Conservation (phyloP, 2,329 filamentous ascomycete genomes). For the Rugonectria rugulosa region DNA sequence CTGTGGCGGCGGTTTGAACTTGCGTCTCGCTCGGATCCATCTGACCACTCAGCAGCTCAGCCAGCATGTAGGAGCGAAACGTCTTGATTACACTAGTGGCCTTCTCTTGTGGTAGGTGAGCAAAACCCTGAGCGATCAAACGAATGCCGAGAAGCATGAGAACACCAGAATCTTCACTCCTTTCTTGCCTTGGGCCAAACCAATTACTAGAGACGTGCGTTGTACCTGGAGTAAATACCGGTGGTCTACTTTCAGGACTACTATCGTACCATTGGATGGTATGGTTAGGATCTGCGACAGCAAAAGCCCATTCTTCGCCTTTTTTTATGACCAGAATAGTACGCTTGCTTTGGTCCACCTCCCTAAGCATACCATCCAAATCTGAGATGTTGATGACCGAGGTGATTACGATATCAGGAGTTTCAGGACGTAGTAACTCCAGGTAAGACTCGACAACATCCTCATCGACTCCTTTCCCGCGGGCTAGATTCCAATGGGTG, state of each 20-base stretch:
- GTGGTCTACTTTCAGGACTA: background rate
- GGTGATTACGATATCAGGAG: background rate
- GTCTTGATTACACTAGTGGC: background rate
- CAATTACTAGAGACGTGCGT: background rate
- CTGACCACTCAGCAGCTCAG: background rate
- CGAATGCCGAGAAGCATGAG: background rate
- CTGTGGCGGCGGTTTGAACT: background rate
- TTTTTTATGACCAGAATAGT: background rate
- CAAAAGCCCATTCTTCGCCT: background rate
- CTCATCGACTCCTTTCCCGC: background rate
- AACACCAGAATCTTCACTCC: background rate
- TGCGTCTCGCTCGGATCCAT: background rate
- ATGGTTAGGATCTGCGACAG: background rate
- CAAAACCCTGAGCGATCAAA: background rate
- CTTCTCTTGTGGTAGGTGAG: background rate
- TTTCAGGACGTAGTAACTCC: background rate
- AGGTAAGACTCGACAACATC: background rate
- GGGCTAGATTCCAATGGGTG: background rate
- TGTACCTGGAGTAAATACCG: background rate
- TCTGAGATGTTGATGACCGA: background rate
- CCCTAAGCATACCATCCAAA: background rate
- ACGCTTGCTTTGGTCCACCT: background rate
- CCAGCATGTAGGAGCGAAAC: background rate
- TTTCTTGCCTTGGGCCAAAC: background rate
- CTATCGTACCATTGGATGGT: background rate